Conservation (phyloP, 371 early-diverging fungal species). For the Ordospora pajunii region DNA sequence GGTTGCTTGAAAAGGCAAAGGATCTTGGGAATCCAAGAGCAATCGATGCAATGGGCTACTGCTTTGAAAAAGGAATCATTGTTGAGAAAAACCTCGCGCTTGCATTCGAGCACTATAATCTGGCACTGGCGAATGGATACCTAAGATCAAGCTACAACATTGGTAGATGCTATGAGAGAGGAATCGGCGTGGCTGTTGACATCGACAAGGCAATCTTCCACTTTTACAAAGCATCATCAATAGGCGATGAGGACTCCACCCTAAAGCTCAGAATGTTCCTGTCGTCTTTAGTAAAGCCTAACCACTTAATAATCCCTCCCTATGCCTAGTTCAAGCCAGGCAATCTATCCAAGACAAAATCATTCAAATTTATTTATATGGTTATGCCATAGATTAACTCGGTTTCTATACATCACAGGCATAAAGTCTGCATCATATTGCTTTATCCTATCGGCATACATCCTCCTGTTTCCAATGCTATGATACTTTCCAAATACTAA, state of each 20-base stretch:
- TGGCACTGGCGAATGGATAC: slow-evolving; percentile 27
- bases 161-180: slow-evolving; percentile 32
- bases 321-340: not conserved
- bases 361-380: not conserved
- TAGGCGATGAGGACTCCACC: slow-evolving; percentile 14
- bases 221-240: slow-evolving; percentile 34
- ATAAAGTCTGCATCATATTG: not conserved
- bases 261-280: not conserved
- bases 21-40: slow-evolving; percentile 49
- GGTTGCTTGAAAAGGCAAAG: slow-evolving; percentile 13
- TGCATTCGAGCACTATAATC: slow-evolving; percentile 30
- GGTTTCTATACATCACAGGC: not conserved
- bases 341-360: not conserved
- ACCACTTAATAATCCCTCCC: not conserved
- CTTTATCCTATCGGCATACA: not conserved
- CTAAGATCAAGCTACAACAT: slow-evolving; percentile 15
- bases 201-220: slow-evolving; percentile 16
- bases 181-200: slow-evolving; percentile 14
- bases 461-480: not conserved
- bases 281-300: not conserved
- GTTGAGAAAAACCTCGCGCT: slow-evolving; percentile 18
- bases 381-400: not conserved
- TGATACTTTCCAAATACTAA: not conserved
- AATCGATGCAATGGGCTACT: slow-evolving; percentile 49
- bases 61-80: slow-evolving; percentile 45